phyloP scores from a whole-genome alignment of 805 yeast genomes.

The Nakazawaea wickerhamii region DNA sequence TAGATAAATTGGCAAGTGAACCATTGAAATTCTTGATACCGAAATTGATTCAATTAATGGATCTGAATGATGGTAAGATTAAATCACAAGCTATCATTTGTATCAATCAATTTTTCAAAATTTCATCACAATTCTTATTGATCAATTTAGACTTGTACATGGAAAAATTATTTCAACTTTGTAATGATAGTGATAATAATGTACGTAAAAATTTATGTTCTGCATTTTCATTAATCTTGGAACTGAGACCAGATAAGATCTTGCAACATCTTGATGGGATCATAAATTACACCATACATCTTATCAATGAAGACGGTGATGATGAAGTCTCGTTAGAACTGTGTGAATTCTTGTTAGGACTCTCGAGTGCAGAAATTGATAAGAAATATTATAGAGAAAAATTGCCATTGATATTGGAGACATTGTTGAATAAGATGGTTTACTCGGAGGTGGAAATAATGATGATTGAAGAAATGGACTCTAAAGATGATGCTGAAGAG shows the following conservation, averaged over 20 bases:
- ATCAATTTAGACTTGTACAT: slow-evolving; percentile 64
- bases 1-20: slow-evolving; percentile 62
- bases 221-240: slow-evolving; percentile 66
- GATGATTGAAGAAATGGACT: slow-evolving; percentile 57
- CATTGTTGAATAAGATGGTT: slow-evolving; percentile 74
- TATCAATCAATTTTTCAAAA: slow-evolving; percentile 67
- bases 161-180: slow-evolving; percentile 59
- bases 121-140: slow-evolving; percentile 61
- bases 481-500: slow-evolving; percentile 66
- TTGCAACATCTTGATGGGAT: slow-evolving; percentile 83
- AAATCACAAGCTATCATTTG: slow-evolving; percentile 64
- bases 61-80: slow-evolving; percentile 38
- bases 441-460: slow-evolving; percentile 79
- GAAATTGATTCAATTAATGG: slow-evolving; percentile 49
- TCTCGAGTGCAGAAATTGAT: slow-evolving; percentile 61
- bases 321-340: slow-evolving; percentile 86
- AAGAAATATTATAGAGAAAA: slow-evolving; percentile 51
- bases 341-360: slow-evolving; percentile 79
- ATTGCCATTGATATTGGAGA: slow-evolving; percentile 66
- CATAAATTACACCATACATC: slow-evolving; percentile 74
- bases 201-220: slow-evolving; percentile 74
- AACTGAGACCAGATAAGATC: slow-evolving; percentile 74
- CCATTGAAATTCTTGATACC: slow-evolving; percentile 69
- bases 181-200: slow-evolving; percentile 50
- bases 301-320: slow-evolving; percentile 51